phyloP scores from a whole-genome alignment of 371 early-diverging fungal species.

The Parasitella parasitica region DNA sequence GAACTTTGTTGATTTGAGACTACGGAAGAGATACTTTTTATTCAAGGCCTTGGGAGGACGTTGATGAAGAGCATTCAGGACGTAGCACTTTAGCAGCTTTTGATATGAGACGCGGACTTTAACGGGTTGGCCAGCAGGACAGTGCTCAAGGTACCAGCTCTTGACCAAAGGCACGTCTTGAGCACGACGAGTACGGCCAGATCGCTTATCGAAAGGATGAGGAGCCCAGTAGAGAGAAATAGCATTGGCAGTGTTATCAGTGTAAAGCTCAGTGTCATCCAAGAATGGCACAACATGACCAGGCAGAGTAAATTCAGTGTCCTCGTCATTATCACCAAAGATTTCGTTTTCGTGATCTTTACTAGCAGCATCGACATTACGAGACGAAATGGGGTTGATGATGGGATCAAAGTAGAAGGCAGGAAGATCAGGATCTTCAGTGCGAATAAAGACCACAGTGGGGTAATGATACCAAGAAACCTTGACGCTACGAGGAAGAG shows the following conservation, averaged over 20 bases:
- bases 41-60: slow-evolving; percentile 86
- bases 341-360: slow-evolving; percentile 80
- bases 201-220: slow-evolving; percentile 93
- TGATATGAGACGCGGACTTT: slow-evolving; percentile 98
- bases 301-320: slow-evolving; percentile 78
- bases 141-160: slow-evolving; percentile 97
- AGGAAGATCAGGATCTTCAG: slow-evolving; percentile 95
- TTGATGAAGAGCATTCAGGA: slow-evolving; percentile 85
- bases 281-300: slow-evolving; percentile 83
- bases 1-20: slow-evolving; percentile 95
- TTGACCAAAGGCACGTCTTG: slow-evolving; percentile 95
- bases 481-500: slow-evolving; percentile 90
- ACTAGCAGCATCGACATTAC: slow-evolving; percentile 58
- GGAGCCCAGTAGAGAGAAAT: slow-evolving; percentile 97
- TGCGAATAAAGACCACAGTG: slow-evolving; percentile 80
- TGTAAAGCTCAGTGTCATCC: slow-evolving; percentile 75
- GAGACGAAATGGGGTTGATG: slow-evolving; percentile 94
- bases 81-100: slow-evolving; percentile 90
- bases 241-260: slow-evolving; percentile 90
- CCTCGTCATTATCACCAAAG: slow-evolving; percentile 80
- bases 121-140: slow-evolving; percentile 91
- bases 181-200: slow-evolving; percentile 92
- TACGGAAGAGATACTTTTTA: slow-evolving; percentile 93
- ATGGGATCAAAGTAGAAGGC: slow-evolving; percentile 97
- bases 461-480: slow-evolving; percentile 95